phyloP scores from a whole-genome alignment of 352 stramenopile species.

The Phytophthora kernoviae region DNA sequence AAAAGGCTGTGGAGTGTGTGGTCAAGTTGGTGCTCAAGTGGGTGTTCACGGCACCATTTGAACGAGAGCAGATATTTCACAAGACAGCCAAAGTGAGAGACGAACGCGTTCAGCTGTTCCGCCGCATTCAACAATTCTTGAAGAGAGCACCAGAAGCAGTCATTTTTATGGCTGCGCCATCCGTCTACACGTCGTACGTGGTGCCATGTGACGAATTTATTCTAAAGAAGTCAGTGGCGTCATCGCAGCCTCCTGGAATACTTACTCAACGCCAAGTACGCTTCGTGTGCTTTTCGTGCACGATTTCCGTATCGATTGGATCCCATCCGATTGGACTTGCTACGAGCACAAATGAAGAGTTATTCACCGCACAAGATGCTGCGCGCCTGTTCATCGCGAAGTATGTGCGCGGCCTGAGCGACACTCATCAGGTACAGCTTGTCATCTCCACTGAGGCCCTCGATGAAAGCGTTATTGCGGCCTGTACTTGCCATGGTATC shows the following conservation, averaged over 20 bases:
- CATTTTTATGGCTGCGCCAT: conserved; percentile 39
- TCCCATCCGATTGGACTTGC: conserved; percentile 45
- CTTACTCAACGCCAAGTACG: conserved; percentile 12
- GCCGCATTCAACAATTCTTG: conserved; percentile 39
- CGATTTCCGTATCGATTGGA: conserved; percentile 37
- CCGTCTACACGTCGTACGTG: conserved; percentile 41
- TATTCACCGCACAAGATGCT: conserved; percentile 34
- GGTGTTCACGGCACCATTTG: conserved; percentile 37
- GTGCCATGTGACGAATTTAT: conserved; percentile 53
- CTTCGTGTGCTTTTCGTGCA: conserved; percentile 56
- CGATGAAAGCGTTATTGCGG: conserved; percentile 45
- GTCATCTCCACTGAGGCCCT: conserved; percentile 55
- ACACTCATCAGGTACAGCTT: conserved; percentile 35
- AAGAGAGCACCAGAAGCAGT: conserved; percentile 38
- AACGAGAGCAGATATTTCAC: background rate
- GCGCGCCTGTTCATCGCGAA: conserved; percentile 34
- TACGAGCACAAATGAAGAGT: conserved; percentile 15
- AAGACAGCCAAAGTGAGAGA: background rate
- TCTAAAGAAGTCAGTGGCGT: conserved; percentile 53
- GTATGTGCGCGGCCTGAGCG: conserved; percentile 30
- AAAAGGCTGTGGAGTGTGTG: conserved; percentile 34
- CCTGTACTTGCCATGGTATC: conserved; percentile 49
- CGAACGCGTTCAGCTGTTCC: conserved; percentile 21
- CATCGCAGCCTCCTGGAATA: conserved; percentile 43
- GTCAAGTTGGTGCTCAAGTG: conserved; percentile 52